Evolutionary conservation across 2,329 filamentous ascomycete species (phyloP).

Genomic region (Colletotrichum tofieldiae): DNA sequence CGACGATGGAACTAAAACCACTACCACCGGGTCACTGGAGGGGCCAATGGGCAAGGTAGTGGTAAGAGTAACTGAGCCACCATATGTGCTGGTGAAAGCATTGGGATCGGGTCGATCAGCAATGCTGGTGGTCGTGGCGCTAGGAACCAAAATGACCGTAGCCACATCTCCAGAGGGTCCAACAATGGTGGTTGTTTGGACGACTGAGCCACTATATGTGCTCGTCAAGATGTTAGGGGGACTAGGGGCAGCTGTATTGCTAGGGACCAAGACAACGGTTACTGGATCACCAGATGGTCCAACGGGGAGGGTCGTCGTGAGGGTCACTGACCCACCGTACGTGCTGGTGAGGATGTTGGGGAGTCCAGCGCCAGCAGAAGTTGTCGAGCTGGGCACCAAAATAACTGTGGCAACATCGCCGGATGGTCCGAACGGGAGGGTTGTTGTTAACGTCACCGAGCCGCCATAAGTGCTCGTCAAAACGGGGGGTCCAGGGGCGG

Average conservation of each 20-base stretch:
- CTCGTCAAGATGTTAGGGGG: not conserved
- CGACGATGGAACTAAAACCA: not conserved
- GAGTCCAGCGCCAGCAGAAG: not conserved
- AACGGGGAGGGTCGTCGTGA: not conserved
- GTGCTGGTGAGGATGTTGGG: not conserved
- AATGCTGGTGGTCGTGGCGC: not conserved
- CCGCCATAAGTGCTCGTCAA: slow-evolving; percentile 11
- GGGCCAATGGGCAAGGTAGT: not conserved
- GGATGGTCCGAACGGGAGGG: slow-evolving; percentile 3
- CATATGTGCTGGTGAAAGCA: slow-evolving; percentile 18
- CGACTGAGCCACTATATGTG: not conserved
- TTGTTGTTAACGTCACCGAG: slow-evolving; percentile 6
- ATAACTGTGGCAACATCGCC: not conserved
- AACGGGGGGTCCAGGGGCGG: not conserved
- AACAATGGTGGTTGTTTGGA: not conserved
- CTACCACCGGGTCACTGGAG: not conserved
- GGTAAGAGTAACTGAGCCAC: slow-evolving; percentile 8
- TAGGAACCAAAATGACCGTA: not conserved
- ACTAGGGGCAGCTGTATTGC: not conserved
- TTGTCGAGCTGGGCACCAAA: not conserved
- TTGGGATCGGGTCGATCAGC: not conserved
- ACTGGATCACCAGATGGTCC: slow-evolving; percentile 16
- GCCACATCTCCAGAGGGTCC: not conserved
- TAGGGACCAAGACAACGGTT: slow-evolving; percentile 7
- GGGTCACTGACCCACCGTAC: not conserved